Conservation (phyloP, 2,329 filamentous ascomycete species). For the Diplodia seriata region DNA sequence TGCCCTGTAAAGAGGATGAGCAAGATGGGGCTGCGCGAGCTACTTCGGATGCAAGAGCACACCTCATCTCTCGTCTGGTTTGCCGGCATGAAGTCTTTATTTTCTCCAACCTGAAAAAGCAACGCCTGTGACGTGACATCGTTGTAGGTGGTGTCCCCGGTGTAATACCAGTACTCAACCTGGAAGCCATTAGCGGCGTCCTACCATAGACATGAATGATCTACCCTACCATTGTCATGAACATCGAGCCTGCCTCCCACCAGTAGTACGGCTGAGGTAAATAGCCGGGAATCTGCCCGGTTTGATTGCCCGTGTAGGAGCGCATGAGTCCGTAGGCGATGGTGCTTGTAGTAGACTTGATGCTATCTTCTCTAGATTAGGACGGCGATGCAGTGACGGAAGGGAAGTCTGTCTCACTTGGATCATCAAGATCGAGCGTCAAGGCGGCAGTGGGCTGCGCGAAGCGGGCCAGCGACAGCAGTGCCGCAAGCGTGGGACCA, state of each 20-base stretch:
- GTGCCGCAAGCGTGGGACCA: neutral
- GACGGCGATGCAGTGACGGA: no score
- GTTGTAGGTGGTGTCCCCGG: conserved; percentile 75
- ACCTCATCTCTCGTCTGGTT: conserved; percentile 46
- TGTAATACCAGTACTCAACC: conserved; percentile 85
- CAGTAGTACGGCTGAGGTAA: conserved; percentile 62
- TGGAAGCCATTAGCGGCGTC: no score
- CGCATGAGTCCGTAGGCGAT: conserved; percentile 58
- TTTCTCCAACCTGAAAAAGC: conserved; percentile 43
- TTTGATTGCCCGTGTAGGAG: conserved; percentile 59
- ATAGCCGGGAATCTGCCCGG: conserved; percentile 60
- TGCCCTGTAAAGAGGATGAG: conserved; percentile 47
- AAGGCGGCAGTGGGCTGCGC: neutral
- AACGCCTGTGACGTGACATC: conserved; percentile 63
- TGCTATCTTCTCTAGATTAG: conserved; percentile 35
- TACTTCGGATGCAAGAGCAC: neutral
- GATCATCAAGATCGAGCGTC: conserved; percentile 19
- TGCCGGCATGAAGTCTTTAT: conserved; percentile 40
- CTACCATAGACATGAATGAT: no score
- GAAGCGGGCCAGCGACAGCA: conserved; percentile 15
- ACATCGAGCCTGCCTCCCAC: conserved; percentile 79
- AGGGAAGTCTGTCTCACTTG: neutral
- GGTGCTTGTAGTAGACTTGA: conserved; percentile 55
- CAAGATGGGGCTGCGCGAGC: neutral
- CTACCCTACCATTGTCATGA: conserved; percentile 70